Base-by-base conservation (phyloP, 2,329 filamentous ascomycete genomes). In the Exophiala sp. region DNA sequence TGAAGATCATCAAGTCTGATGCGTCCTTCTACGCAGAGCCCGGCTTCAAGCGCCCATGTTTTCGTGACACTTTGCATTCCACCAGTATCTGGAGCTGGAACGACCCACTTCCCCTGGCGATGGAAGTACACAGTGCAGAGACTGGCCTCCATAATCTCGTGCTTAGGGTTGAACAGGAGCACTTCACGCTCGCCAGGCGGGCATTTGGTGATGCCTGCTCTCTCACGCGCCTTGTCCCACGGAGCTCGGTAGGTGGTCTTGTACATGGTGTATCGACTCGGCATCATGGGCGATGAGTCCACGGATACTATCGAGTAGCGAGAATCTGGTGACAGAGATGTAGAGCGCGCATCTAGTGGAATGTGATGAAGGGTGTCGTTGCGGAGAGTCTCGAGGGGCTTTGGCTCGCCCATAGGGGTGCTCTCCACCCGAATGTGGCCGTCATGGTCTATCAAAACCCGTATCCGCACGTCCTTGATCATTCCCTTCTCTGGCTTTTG, bases 41-140 rank as follows among this genome's bases (percentile, higher is more conserved):
- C 78, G 50, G 75, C 80, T 55, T 86, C 81, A 39, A 97, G 68
- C n/a, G 89, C 87, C 86, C 90, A 96, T 54, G 89, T 78, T 60
- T 92, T 81, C 5, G 87, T 89, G 5, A 88, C 94, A 0, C 91
- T 91, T 50, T 86, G 79, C 67, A 95, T 89, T 0, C 91, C 91
- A 39, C 92, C 92, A 54, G 83, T 85, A 1, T 78, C 80, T n/a
- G 89, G 75, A 0, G 83, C 80, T 1, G 92, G 92, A 35, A 91
- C 96, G 6, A 91, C 80, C 92, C 92, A 97, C 46, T 74, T 72
- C 3, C 77, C 69, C 35, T 41, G 53, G 12, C 88, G 83, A 76
- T 81, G 89, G 61, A 96, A 88, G 69, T 92, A 96, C 0, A 88
- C 83, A 0, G 87, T 95, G 0, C 88, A 91, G 12, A 88, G 80